phyloP scores from a whole-genome alignment of 164 flowering plant species.

The Magnolia changhungtana region DNA sequence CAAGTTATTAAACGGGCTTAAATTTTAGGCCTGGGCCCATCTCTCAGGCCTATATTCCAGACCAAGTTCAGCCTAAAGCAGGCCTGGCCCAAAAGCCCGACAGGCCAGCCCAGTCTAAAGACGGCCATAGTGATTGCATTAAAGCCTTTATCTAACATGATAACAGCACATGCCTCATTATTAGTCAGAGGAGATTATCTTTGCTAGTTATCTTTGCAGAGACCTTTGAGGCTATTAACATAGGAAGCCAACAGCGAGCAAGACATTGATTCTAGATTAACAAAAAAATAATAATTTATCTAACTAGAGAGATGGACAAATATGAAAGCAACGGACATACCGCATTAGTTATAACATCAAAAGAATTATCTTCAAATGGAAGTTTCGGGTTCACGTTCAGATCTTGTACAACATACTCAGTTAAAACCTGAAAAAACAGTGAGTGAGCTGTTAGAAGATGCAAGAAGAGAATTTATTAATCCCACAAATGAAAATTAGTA shows the following conservation, averaged over 20 bases:
- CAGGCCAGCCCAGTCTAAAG: no score
- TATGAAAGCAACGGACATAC: constrained; percentile 31
- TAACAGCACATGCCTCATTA: no score
- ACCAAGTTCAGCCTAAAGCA: no score
- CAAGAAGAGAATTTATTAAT: background rate
- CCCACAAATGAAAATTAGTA: background rate
- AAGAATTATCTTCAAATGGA: constrained; percentile 81
- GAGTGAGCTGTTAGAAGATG: background rate
- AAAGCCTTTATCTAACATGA: no score
- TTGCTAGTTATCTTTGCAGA: no score
- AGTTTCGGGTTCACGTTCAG: constrained; percentile 75
- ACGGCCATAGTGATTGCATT: no score
- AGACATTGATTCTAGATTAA: no score
- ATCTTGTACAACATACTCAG: constrained; percentile 88
- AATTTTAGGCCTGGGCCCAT: no score
- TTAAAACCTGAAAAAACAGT: constrained; percentile 60
- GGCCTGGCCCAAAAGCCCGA: no score
- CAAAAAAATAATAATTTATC: background rate
- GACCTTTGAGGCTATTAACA: background rate
- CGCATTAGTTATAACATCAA: constrained; percentile 89
- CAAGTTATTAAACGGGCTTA: no score
- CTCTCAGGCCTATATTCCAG: no score
- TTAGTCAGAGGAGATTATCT: background rate
- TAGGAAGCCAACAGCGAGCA: background rate
- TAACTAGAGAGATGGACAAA: background rate